phyloP scores from a whole-genome alignment of 345 rosid species.

The Salix suchowensis region DNA sequence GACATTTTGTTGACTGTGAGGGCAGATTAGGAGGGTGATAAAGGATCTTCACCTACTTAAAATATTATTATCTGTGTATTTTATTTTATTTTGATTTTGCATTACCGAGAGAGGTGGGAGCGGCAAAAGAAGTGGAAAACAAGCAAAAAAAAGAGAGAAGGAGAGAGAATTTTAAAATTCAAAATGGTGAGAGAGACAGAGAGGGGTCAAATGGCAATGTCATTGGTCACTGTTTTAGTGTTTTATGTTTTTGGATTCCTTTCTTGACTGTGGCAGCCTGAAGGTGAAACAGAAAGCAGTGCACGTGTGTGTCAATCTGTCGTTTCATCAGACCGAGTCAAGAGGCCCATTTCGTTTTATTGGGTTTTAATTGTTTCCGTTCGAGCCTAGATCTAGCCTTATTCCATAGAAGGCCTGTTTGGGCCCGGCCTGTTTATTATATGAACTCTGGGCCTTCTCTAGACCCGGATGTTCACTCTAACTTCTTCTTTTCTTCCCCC shows the following conservation, averaged over 20 bases:
- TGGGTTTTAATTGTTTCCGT: neutral
- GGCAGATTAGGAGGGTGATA: neutral
- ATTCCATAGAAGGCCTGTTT: neutral
- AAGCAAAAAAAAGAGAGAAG: neutral
- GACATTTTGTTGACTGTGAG: too few relatives aligned
- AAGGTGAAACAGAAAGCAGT: neutral
- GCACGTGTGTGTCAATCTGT: neutral
- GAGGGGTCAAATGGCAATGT: slow-evolving; percentile 12
- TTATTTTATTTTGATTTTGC: neutral
- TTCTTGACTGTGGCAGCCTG: neutral
- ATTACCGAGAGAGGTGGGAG: neutral
- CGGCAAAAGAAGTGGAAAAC: neutral
- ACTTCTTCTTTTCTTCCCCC: neutral
- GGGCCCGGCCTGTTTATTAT: neutral
- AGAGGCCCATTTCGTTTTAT: neutral
- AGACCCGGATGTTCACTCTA: neutral
- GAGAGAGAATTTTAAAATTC: slow-evolving; percentile 8
- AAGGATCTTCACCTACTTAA: neutral
- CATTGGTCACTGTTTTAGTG: neutral
- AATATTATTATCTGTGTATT: neutral
- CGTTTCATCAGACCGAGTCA: neutral
- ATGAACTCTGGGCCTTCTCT: neutral
- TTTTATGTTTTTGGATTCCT: neutral
- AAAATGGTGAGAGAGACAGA: neutral
- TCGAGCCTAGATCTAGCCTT: neutral